Percentiles rank a stretch among this genome's conserved stretches.
These are phyloP conservation scores for Fusarium annulatum DNA, from an alignment of 2,329 filamentous ascomycete genomes.

Conservation along the genomic window DNA sequence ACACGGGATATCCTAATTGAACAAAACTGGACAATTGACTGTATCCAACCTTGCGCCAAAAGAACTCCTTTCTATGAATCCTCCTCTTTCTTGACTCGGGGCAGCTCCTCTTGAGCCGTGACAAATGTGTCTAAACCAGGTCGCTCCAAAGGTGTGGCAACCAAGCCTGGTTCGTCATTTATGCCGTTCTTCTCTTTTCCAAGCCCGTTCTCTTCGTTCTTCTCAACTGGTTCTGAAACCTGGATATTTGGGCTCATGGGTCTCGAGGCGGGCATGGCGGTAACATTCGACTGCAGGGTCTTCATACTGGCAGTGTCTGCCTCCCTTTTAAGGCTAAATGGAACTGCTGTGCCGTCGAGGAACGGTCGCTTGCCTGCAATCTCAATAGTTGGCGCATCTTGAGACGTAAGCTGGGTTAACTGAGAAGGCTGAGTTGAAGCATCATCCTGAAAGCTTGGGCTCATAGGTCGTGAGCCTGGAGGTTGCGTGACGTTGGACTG, in stretches of 20 bases:
- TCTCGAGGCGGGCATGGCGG: slow-evolving; percentile 45
- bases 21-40: slow-evolving; percentile 26
- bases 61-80: slow-evolving; percentile 2
- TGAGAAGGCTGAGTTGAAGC: slow-evolving; percentile 27
- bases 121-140: slow-evolving; percentile 65
- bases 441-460: slow-evolving; percentile 31
- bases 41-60: slow-evolving; percentile 29
- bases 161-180: not conserved
- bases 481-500: slow-evolving; percentile 53
- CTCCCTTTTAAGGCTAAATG: slow-evolving; percentile 76
- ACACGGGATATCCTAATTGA: slow-evolving; percentile 28
- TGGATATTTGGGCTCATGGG: slow-evolving; percentile 48
- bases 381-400: slow-evolving; percentile 57
- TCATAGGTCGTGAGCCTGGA: slow-evolving; percentile 51
- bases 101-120: slow-evolving; percentile 61
- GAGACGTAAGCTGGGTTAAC: slow-evolving; percentile 28
- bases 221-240: not conserved
- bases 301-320: slow-evolving; percentile 76
- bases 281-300: slow-evolving; percentile 65
- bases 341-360: slow-evolving; percentile 75
- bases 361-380: slow-evolving; percentile 72
- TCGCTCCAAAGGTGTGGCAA: slow-evolving; percentile 38
- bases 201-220: not conserved
- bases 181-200: slow-evolving; percentile 4
- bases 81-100: slow-evolving; percentile 42